A percentile compares a stretch with the other conserved stretches of the same genome.
These are phyloP conservation scores for Arthrinium puccinioides DNA, from an alignment of 2,329 filamentous ascomycete genomes.

Conservation along the genomic window DNA sequence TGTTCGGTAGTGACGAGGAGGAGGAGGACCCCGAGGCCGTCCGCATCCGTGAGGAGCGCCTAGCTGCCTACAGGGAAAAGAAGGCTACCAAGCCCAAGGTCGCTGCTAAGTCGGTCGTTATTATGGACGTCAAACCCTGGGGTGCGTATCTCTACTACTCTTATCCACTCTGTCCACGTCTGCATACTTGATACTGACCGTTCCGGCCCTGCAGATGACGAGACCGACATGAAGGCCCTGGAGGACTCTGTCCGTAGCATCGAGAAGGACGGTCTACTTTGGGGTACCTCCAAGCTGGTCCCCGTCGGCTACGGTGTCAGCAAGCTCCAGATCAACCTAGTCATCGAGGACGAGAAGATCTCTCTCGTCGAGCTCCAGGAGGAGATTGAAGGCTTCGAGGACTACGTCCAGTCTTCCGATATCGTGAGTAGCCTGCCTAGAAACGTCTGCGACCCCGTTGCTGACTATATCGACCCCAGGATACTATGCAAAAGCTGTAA, in stretches of 20 bases:
- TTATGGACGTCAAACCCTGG: constrained; percentile 96
- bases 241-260: constrained; percentile 76
- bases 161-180: background rate
- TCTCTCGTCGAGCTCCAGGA: constrained; percentile 81
- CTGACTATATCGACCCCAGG: background rate
- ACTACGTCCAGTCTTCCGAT: constrained; percentile 93
- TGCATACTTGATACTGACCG: background rate
- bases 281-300: constrained; percentile 87
- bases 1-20: constrained; percentile 91
- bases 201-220: constrained; percentile 58
- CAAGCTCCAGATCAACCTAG: constrained; percentile 98
- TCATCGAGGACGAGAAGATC: constrained; percentile 95
- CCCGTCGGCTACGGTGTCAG: constrained; percentile 94
- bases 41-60: constrained; percentile 76
- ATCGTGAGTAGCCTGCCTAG: constrained; percentile 29
- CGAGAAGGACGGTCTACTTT: constrained; percentile 88
- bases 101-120: constrained; percentile 92
- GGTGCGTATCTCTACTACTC: constrained; percentile 52
- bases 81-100: constrained; percentile 90
- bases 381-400: constrained; percentile 75
- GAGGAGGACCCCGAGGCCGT: constrained; percentile 87
- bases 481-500: background rate
- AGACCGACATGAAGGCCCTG: constrained; percentile 82
- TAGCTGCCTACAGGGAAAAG: constrained; percentile 94
- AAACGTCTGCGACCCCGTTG: background rate